Evolutionary conservation across 331 rosid genomes (phyloP).

Genomic region (Pyracantha coccinea): DNA sequence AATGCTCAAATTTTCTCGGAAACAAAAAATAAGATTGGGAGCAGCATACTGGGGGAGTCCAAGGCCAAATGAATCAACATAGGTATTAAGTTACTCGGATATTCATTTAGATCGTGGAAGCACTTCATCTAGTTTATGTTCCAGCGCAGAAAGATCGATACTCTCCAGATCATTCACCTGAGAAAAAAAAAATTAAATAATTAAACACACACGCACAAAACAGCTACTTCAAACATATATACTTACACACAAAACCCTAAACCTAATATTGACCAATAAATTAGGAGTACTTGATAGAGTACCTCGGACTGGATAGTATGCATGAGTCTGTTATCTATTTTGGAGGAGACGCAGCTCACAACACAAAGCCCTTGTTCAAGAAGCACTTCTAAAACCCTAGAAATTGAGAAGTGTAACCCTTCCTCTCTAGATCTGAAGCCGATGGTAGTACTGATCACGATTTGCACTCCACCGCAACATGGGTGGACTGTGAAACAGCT

Average conservation of each 20-base stretch:
- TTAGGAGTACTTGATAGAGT: neutral
- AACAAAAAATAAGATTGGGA: neutral
- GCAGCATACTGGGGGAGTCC: neutral
- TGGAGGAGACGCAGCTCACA: constrained; percentile 28
- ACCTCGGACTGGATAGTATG: constrained; percentile 51
- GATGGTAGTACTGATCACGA: constrained; percentile 17
- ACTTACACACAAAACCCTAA: constrained; percentile 1
- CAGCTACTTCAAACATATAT: neutral
- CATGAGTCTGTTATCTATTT: constrained; percentile 36
- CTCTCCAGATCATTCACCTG: constrained; percentile 33
- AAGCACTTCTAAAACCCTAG: constrained; percentile 27
- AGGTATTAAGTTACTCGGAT: neutral
- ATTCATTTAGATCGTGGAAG: constrained; percentile 6
- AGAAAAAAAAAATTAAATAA: neutral
- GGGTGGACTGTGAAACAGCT: constrained; percentile 22
- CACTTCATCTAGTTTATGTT: constrained; percentile 33
- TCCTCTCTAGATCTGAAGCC: constrained; percentile 11
- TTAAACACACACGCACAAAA: neutral
- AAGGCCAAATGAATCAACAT: neutral
- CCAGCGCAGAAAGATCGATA: constrained; percentile 29
- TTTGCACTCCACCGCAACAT: constrained; percentile 31
- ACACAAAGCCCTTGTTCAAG: constrained; percentile 41
- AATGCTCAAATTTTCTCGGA: no score
- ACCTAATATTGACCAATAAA: neutral
- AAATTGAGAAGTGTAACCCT: neutral